Conservation (phyloP, 371 early-diverging fungal genomes). For the Quaeritorhiza haematococci region DNA sequence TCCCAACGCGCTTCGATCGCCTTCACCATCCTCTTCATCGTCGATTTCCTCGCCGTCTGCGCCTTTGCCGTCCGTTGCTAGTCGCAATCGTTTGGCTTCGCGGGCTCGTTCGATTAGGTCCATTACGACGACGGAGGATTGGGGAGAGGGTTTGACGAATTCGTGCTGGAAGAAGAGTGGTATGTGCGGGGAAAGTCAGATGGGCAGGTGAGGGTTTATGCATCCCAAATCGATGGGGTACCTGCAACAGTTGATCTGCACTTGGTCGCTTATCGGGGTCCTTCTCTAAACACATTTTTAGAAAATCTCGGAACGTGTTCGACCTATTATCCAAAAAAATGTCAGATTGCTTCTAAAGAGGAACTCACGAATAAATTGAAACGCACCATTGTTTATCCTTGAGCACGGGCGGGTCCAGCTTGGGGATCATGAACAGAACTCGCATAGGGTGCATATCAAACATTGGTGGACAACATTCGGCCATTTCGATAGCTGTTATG, state of each 20-base stretch:
- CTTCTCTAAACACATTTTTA: constrained; percentile 43
- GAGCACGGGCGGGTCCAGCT: constrained; percentile 36
- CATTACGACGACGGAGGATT: constrained; percentile 16
- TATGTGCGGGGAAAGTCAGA: not conserved
- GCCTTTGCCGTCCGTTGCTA: not conserved
- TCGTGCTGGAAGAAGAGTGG: constrained; percentile 32
- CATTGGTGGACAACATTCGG: constrained; percentile 47
- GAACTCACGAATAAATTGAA: too few species aligned
- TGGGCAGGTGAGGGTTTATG: not conserved
- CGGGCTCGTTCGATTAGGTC: constrained; percentile 37
- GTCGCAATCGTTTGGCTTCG: constrained; percentile 28
- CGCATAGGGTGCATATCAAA: constrained; percentile 53
- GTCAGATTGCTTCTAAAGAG: not conserved
- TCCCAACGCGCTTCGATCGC: constrained; percentile 8
- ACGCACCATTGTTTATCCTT: constrained; percentile 20
- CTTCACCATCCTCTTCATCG: constrained; percentile 22
- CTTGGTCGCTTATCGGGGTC: constrained; percentile 42
- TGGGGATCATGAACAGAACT: constrained; percentile 49
- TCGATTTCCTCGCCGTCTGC: constrained; percentile 4
- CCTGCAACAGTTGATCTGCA: constrained; percentile 38
- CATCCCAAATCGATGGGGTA: constrained; percentile 9
- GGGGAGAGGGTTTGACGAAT: constrained; percentile 19
- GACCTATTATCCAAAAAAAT: constrained; percentile 20
- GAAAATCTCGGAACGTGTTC: constrained; percentile 37
- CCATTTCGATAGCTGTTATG: constrained; percentile 55